Evolutionary conservation across 2,329 filamentous ascomycete species (phyloP).

Genomic region (Gliomastix tumulicola): DNA sequence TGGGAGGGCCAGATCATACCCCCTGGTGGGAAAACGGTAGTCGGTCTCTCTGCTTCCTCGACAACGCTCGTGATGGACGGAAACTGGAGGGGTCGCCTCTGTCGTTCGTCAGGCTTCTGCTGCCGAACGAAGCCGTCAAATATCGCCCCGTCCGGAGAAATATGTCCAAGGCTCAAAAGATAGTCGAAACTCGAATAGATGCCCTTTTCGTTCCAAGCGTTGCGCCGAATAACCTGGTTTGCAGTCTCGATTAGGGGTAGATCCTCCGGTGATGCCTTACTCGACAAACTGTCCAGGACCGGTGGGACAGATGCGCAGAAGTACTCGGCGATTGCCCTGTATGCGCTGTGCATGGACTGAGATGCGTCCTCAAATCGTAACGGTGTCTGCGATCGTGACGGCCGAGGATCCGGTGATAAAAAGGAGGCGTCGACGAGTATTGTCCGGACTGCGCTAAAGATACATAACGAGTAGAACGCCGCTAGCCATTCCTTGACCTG

Average conservation of each 20-base stretch:
- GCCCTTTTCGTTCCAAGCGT: constrained; percentile 37
- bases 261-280: constrained; percentile 31
- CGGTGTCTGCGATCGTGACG: too few species aligned
- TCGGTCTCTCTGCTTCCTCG: too few species aligned
- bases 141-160: constrained; percentile 24
- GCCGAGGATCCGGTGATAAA: constrained; percentile 7
- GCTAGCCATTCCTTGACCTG: constrained; percentile 41
- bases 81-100: background rate
- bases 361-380: background rate
- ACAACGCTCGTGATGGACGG: background rate
- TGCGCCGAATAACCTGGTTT: constrained; percentile 36
- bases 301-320: constrained; percentile 36
- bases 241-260: constrained; percentile 33
- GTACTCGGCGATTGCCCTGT: constrained; percentile 42
- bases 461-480: constrained; percentile 46
- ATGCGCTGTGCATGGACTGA: constrained; percentile 35
- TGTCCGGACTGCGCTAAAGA: constrained; percentile 50
- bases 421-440: constrained; percentile 37
- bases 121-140: constrained; percentile 25
- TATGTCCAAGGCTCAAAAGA: constrained; percentile 38
- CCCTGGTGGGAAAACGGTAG: background rate
- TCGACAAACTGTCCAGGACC: constrained; percentile 34
- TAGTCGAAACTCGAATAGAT: constrained; percentile 43
- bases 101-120: constrained; percentile 4
- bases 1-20: background rate